Conservation (phyloP, 1,139 yeast genomes). For the Yamadazyma membranifaciens region DNA sequence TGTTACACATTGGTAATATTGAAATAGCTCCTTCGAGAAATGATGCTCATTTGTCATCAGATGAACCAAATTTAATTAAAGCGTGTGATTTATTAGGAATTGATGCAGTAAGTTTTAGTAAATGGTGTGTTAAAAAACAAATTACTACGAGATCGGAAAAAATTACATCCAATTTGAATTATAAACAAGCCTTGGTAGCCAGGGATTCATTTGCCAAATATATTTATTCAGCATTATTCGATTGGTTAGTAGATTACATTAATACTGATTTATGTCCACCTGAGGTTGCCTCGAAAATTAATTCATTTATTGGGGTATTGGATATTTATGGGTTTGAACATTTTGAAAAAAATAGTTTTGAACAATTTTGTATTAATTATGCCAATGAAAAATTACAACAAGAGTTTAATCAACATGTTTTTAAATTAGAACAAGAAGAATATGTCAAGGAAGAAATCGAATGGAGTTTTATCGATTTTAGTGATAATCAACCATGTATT, state of each 20-base stretch:
- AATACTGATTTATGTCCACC: slow-evolving; percentile 81
- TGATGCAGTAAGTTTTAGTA: slow-evolving; percentile 70
- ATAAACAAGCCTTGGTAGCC: slow-evolving; percentile 85
- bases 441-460: slow-evolving; percentile 89
- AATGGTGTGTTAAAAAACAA: slow-evolving; percentile 94
- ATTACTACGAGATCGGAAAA: slow-evolving; percentile 91
- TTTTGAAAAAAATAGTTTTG: slow-evolving; percentile 90
- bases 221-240: slow-evolving; percentile 88
- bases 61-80: slow-evolving; percentile 79
- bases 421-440: slow-evolving; percentile 95
- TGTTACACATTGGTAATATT: slow-evolving; percentile 91
- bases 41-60: slow-evolving; percentile 79
- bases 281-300: slow-evolving; percentile 54
- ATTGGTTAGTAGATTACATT: slow-evolving; percentile 88
- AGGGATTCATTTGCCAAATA: slow-evolving; percentile 96
- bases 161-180: slow-evolving; percentile 79
- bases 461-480: slow-evolving; percentile 95
- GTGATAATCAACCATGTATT: slow-evolving; percentile 97
- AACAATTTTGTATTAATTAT: slow-evolving; percentile 95
- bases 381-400: slow-evolving; percentile 98
- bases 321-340: slow-evolving; percentile 98
- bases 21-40: slow-evolving; percentile 83
- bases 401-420: slow-evolving; percentile 96
- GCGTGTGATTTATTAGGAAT: slow-evolving; percentile 87
- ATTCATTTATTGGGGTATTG: slow-evolving; percentile 89